Evolutionary conservation across 2,329 filamentous ascomycete species (phyloP), one percentile per base, ranked within the genome.

Genomic region (Lanzia echinophila): DNA sequence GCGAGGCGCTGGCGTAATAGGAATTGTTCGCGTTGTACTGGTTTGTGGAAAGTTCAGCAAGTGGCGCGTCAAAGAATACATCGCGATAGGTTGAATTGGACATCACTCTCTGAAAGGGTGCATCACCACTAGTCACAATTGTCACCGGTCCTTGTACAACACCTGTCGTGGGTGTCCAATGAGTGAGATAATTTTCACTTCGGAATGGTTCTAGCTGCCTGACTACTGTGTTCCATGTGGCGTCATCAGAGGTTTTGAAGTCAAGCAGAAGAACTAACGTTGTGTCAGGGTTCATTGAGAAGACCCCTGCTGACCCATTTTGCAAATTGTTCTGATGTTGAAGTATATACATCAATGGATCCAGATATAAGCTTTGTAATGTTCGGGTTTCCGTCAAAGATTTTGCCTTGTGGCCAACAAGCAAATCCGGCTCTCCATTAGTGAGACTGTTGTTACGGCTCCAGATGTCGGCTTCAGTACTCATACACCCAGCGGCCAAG

Each of bases 381-480:
- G 81, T 84, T 31, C 80, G 74, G 31, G 69, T 68, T 24, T 69
- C 60, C 8, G 75, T 80, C 13, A 84, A 68, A n/a, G 79, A 76
- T 6, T 70, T 71, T 49, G 71, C 59, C 58, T 79, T 76, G 62
- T 84, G 81, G 13, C 81, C 81, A 47, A 80, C 76, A 66, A 78
- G 76, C 13, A 84, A 70, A 28, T 62, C 59, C 31, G 68, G 74
- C 54, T 82, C 77, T 53, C 76, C 73, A 36, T 83, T 67, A 8
- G 19, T 20, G 5, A 38, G 34, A 8, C 12, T 10, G 12, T 39
- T 39, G 13, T 15, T 17, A 15, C 13, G 36, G n/a, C 2, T 3
- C 8, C 13, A 15, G 24, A 83, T 78, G 66, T 84, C 81, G 2
- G 79, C 80, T 68, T 84, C 81, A 2, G 79, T 76, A 2, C 74